Evolutionary conservation across 768 basidiomycete genomes (phyloP), one percentile per base, ranked within the genome.

Genomic region (Pleurotus cornucopiae): DNA sequence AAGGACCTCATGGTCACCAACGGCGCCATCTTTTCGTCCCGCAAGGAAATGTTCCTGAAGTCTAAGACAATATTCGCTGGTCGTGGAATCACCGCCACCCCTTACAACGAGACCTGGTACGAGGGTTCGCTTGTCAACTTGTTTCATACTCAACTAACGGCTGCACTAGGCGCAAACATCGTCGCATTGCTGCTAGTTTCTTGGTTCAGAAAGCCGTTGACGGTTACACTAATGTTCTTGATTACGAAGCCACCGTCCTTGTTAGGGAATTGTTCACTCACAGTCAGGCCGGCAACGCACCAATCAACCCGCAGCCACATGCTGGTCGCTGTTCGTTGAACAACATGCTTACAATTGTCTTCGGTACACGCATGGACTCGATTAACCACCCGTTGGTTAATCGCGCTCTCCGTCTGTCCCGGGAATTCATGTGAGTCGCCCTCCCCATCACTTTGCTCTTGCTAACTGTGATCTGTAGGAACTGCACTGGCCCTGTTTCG

Each of bases 21-120:
- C 43, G 75, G 78, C 46, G 65, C 75, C 11, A 66, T 74, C 16
- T 80, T 78, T 58, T 79, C 78, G n/a, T 74, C 73, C 11, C 66
- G 78, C n/a, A 78, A 77, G 58, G 67, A 71, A 34, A 73, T 71
- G 62, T 79, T 75, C 62, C 63, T 78, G 37, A 79, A 80, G 61
- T 70, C 68, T 9, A 69, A 76, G 57, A 76, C 70, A 18, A 74
- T 80, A 55, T 71, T 80, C 21, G 62, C 60, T 5, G 73, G 75
- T 5, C 70, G 76, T 12, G 78, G 69, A 21, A 76, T 80, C 43
- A 79, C 78, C 4, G 72, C 71, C 5, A 70, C 75, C 0, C 71
- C 71, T 2, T 79, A 79, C 60, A 72, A 73, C 57, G 74, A 78
- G 40, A 66, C 56, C 49, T 78, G 77, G 76, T 74, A 56, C 11